phyloP scores from a whole-genome alignment of 139 green algal genomes.

The Nannochloris sp. region DNA sequence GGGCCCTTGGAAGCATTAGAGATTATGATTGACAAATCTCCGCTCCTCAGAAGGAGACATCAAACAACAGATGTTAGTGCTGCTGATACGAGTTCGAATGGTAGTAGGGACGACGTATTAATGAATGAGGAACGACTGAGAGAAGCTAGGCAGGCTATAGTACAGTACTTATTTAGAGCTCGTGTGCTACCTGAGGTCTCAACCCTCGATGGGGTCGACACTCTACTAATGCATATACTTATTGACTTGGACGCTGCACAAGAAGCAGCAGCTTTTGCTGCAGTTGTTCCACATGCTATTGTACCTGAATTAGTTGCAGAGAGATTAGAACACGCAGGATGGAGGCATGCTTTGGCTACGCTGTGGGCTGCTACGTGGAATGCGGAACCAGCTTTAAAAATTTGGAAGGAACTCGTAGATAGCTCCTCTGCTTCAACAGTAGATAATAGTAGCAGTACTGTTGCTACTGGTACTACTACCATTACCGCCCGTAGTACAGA shows the following conservation, averaged over 20 bases:
- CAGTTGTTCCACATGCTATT: conserved; percentile 15
- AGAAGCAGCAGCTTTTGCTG: conserved; percentile 28
- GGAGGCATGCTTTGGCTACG: conserved; percentile 29
- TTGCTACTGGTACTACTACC: too few relatives aligned
- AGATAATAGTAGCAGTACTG: background rate
- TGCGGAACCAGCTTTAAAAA: conserved; percentile 13
- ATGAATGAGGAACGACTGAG: background rate
- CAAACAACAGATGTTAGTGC: too few relatives aligned
- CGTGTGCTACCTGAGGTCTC: conserved; percentile 21
- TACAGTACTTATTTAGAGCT: conserved; percentile 29
- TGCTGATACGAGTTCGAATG: too few relatives aligned
- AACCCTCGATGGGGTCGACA: conserved; percentile 46
- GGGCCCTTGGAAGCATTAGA: conserved; percentile 26
- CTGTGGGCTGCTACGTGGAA: conserved; percentile 20
- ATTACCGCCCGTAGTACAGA: background rate
- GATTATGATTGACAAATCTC: background rate
- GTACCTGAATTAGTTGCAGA: background rate
- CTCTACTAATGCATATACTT: conserved; percentile 54
- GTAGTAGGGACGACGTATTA: background rate
- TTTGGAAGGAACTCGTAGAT: conserved; percentile 28
- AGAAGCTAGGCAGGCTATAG: conserved; percentile 1
- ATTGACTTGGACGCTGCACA: conserved; percentile 21
- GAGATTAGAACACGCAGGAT: conserved; percentile 11
- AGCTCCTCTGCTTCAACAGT: too few relatives aligned
- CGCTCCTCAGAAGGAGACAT: too few relatives aligned